These are phyloP conservation scores for Gracilaria domingensis DNA, from an alignment of 23 red algal genomes.

Conservation along the genomic window DNA sequence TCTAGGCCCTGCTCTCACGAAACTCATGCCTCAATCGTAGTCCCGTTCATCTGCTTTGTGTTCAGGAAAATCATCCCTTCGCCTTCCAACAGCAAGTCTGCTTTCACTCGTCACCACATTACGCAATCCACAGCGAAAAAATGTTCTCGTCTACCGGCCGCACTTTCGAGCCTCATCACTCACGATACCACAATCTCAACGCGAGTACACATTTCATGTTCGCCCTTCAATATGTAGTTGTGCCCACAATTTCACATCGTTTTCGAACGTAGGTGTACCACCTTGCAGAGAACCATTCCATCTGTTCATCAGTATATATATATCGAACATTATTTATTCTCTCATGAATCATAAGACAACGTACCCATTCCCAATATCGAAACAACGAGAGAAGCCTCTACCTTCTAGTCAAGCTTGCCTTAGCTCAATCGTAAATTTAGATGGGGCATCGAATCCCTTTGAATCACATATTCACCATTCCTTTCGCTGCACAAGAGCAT, in stretches of 20 bases:
- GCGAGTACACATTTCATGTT: background rate
- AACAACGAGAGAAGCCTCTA: background rate
- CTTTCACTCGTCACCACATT: conserved; percentile 7
- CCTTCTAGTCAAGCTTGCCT: background rate
- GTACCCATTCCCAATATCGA: background rate
- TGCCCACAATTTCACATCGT: background rate
- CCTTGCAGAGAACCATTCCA: background rate
- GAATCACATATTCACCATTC: conserved; percentile 16
- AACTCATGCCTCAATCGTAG: background rate
- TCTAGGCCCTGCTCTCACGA: background rate
- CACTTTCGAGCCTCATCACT: background rate
- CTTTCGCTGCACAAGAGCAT: background rate
- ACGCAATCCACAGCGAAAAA: background rate
- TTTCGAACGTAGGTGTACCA: background rate
- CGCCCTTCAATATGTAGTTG: background rate
- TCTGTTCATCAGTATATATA: background rate
- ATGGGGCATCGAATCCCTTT: conserved; percentile 9
- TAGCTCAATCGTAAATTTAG: background rate
- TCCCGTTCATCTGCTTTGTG: background rate
- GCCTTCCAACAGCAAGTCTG: background rate
- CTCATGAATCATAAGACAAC: background rate
- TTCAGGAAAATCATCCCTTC: background rate
- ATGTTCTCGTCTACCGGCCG: background rate
- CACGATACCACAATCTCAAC: background rate
- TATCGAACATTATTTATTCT: background rate